Evolutionary conservation across 2,329 filamentous ascomycete genomes (phyloP).

Genomic region (Aspergillus neoniger): DNA sequence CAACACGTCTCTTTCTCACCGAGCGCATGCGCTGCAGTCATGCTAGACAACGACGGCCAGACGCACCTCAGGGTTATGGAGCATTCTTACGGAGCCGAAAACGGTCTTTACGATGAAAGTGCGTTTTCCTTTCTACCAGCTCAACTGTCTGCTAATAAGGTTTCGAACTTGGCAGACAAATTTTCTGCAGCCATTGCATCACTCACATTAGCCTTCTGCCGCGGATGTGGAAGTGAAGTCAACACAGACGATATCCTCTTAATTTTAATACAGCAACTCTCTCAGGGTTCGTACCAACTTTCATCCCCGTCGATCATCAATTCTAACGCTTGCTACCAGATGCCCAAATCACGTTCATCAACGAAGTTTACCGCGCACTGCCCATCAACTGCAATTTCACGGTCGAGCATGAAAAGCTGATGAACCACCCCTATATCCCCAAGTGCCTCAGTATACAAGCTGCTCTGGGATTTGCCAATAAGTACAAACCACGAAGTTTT

Average conservation of each 20-base stretch:
- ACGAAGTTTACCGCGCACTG: slow-evolving; percentile 68
- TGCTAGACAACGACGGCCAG: slow-evolving; percentile 42
- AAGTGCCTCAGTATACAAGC: slow-evolving; percentile 77
- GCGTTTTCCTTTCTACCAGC: slow-evolving; percentile 16
- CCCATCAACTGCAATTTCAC: slow-evolving; percentile 80
- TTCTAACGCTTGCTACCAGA: slow-evolving; percentile 43
- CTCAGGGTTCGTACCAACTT: slow-evolving; percentile 38
- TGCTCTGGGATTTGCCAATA: slow-evolving; percentile 71
- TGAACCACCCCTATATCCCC: slow-evolving; percentile 72
- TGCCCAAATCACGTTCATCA: slow-evolving; percentile 64
- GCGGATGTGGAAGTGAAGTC: slow-evolving; percentile 49
- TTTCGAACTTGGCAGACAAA: slow-evolving; percentile 31
- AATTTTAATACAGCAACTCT: slow-evolving; percentile 57
- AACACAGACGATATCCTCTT: slow-evolving; percentile 73
- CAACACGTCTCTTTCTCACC: slow-evolving; percentile 47
- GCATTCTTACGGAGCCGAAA: slow-evolving; percentile 42
- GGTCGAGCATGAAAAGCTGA: slow-evolving; percentile 72
- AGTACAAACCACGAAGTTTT: slow-evolving; percentile 62
- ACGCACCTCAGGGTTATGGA: slow-evolving; percentile 42
- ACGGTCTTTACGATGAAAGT: slow-evolving; percentile 42
- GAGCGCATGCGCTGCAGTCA: slow-evolving; percentile 44
- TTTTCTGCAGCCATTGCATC: slow-evolving; percentile 60
- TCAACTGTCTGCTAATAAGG: neutral
- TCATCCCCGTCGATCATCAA: slow-evolving; percentile 36
- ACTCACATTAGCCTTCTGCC: slow-evolving; percentile 57